phyloP scores from a whole-genome alignment of 495 filamentous ascomycete genomes.

The Achaetomiella virescens region DNA sequence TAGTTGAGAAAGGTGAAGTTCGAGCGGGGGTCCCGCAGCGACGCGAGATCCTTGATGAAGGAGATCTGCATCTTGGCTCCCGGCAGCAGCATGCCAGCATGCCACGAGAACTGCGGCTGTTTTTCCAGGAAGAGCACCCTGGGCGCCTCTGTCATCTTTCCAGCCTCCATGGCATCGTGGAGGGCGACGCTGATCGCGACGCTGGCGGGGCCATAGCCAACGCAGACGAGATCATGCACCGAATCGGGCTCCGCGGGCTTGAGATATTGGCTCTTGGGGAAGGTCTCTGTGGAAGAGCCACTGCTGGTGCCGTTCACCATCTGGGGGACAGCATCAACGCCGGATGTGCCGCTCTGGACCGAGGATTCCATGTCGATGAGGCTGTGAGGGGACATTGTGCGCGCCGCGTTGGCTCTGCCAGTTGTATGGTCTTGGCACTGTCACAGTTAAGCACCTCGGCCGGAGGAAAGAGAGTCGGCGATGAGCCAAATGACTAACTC shows the following conservation, averaged over 20 bases:
- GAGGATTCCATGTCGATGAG: constrained; percentile 13
- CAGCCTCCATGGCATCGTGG: constrained; percentile 56
- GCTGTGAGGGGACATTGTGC: constrained; percentile 27
- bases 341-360: constrained; percentile 3
- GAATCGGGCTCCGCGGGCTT: constrained; percentile 36
- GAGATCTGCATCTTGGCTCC: constrained; percentile 96
- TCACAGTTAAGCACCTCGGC: no score
- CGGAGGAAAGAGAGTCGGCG: neutral
- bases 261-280: constrained; percentile 22
- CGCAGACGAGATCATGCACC: constrained; percentile 75
- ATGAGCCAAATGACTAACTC: neutral
- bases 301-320: constrained; percentile 15
- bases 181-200: constrained; percentile 88
- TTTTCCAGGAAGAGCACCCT: constrained; percentile 81
- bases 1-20: constrained; percentile 96
- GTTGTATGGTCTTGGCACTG: neutral
- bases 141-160: constrained; percentile 40
- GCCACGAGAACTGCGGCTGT: constrained; percentile 81
- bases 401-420: neutral
- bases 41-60: constrained; percentile 94
- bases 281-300: neutral
- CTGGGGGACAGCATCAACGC: constrained; percentile 3
- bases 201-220: constrained; percentile 91
- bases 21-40: constrained; percentile 77
- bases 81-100: constrained; percentile 89